Evolutionary conservation across 2,329 filamentous ascomycete species (phyloP).

Genomic region (Penicillium sp.): DNA sequence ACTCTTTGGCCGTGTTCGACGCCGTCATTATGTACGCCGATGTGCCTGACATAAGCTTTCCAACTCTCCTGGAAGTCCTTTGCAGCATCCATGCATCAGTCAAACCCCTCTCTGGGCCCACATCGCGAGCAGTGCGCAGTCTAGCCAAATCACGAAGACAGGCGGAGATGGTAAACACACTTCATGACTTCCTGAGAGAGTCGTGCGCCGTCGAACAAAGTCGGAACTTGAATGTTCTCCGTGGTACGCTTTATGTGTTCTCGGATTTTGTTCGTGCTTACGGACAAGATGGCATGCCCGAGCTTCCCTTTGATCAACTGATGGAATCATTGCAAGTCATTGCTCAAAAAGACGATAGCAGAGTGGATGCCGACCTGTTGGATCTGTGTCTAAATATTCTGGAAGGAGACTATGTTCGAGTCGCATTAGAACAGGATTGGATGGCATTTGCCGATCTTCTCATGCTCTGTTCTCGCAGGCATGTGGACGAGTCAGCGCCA

Average conservation of each 20-base stretch:
- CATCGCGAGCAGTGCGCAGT: constrained; percentile 44
- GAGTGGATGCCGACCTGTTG: constrained; percentile 42
- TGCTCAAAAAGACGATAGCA: constrained; percentile 38
- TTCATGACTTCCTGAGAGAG: constrained; percentile 40
- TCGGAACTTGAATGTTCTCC: constrained; percentile 43
- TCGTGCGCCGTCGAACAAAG: constrained; percentile 32
- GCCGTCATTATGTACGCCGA: constrained; percentile 44
- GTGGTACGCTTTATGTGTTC: constrained; percentile 44
- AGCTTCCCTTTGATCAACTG: constrained; percentile 39
- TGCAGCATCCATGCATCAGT: constrained; percentile 48
- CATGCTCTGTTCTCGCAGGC: constrained; percentile 38
- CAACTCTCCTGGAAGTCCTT: constrained; percentile 42
- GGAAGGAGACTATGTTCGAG: constrained; percentile 38
- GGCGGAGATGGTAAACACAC: constrained; percentile 39
- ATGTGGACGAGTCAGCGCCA: constrained; percentile 31
- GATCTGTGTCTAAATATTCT: constrained; percentile 43
- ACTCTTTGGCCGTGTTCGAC: constrained; percentile 43
- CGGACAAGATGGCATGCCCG: constrained; percentile 41
- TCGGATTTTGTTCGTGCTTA: constrained; percentile 43
- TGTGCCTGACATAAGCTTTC: constrained; percentile 41
- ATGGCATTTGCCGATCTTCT: constrained; percentile 34
- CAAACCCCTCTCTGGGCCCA: constrained; percentile 44
- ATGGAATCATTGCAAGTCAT: constrained; percentile 38
- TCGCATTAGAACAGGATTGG: constrained; percentile 37
- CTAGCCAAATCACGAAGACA: constrained; percentile 42